phyloP scores from a whole-genome alignment of 1,284 basidiomycete species.

The Xerocomus nothofagi region DNA sequence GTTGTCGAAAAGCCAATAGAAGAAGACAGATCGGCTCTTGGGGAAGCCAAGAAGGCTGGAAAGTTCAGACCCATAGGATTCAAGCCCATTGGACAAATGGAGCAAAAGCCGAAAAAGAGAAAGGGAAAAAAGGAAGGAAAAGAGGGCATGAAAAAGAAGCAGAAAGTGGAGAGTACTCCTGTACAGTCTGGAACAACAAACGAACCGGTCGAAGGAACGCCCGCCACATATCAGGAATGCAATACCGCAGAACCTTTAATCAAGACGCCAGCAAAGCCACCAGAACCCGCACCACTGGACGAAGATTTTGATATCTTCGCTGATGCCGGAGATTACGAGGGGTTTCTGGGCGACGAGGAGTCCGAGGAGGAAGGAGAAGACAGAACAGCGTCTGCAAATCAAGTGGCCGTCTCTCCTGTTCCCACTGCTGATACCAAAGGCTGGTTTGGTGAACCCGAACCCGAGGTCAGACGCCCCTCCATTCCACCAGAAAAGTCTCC shows the following conservation, averaged over 20 bases:
- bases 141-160: constrained; percentile 47
- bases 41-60: constrained; percentile 56
- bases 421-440: constrained; percentile 3
- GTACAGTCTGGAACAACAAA: constrained; percentile 27
- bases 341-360: constrained; percentile 59
- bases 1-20: constrained; percentile 12
- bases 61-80: constrained; percentile 84
- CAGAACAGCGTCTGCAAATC: not conserved
- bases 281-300: constrained; percentile 28
- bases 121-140: constrained; percentile 45
- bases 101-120: constrained; percentile 57
- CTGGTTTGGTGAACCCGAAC: constrained; percentile 28
- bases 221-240: not conserved
- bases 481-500: constrained; percentile 20
- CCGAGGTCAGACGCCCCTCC: constrained; percentile 6
- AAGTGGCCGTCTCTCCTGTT: not conserved
- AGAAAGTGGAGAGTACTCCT: constrained; percentile 34
- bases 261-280: not conserved
- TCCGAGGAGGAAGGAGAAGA: constrained; percentile 33
- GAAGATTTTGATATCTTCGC: constrained; percentile 82
- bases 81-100: constrained; percentile 49
- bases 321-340: constrained; percentile 81
- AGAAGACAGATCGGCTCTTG: constrained; percentile 39
- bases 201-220: constrained; percentile 26
- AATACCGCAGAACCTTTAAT: constrained; percentile 2